Base-by-base conservation (phyloP, 176 grass and related monocot species). In the Eremochloa ophiuroides region DNA sequence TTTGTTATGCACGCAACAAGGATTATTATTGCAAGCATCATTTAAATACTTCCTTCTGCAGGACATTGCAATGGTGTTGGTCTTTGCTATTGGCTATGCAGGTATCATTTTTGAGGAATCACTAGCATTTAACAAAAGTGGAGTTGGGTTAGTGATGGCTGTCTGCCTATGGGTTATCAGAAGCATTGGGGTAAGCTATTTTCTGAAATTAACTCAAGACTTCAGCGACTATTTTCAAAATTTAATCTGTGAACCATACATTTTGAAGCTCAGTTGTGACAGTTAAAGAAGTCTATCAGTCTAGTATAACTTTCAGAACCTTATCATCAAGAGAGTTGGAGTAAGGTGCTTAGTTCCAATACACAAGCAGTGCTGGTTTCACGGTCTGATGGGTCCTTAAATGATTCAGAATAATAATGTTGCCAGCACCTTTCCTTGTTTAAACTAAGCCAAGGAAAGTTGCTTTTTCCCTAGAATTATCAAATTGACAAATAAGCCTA, bases 101-200 rank as follows among this genome's bases (percentile, higher is more conserved):
- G 92, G 95, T 81, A 95, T 98, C 66, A 84, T 98, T 89, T 98
- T 98, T 81, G 92, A 98, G 81, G 95, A 98, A 77, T 95, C 95
- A 76, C 62, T 98, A 34, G 90, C 95, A 80, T 98, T 98, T 82
- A 95, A 95, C 75, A 98, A 98, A 91, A 98, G 92, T 59, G 95
- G 95, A 63, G 90, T 98, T 62, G 95, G 83, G 66, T 89, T 98
- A 69, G 48, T 98, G 78, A 95, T 95, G 95, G 95, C 95, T 81
- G 95, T 89, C 82, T 91, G 86, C 83, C 87, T 98, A 76, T 95
- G 95, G 95, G 79, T 98, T 85, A 89, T 98, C 66, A 88, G 95
- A 91, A 93, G 95, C 86, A 98, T 98, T 12, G 95, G 95, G 85
- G 95, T 98, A 81, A 93, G 78, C 61, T 79, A 88, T 46, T 65